Conservation (phyloP, 192 early-diverging fungal genomes). For the Chytriomyces sp. region DNA sequence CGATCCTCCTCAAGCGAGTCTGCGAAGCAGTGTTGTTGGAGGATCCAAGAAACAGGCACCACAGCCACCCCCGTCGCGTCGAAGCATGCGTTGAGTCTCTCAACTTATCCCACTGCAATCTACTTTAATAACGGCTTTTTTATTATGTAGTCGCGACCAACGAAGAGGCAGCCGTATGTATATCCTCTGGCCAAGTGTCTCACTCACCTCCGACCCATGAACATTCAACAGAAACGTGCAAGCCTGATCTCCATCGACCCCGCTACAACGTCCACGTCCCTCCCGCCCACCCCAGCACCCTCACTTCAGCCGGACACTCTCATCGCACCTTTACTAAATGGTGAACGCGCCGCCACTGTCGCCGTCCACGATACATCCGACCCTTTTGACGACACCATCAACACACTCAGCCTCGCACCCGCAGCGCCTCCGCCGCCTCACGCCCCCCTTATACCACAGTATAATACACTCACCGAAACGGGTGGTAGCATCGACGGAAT, state of each 20-base stretch:
- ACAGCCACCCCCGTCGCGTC: constrained; percentile 14
- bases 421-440: too few species aligned
- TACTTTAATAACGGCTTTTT: not conserved
- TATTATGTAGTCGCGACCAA: too few species aligned
- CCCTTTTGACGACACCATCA: not conserved
- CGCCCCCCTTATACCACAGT: too few species aligned
- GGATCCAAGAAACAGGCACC: constrained; percentile 4
- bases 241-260: not conserved
- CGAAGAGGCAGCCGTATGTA: too few species aligned
- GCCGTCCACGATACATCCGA: not conserved
- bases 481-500: too few species aligned
- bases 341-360: not conserved
- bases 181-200: too few species aligned
- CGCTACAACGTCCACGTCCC: not conserved
- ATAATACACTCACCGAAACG: too few species aligned
- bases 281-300: not conserved
- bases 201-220: not conserved
- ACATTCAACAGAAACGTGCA: not conserved
- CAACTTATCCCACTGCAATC: not conserved
- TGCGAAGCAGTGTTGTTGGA: not conserved
- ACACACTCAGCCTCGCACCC: not conserved
- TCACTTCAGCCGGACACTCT: not conserved
- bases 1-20: not conserved
- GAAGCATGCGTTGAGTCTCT: constrained; percentile 10
- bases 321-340: not conserved